These are phyloP conservation scores for Colletotrichum ledebouriae DNA, from an alignment of 2,329 filamentous ascomycete species.

Conservation along the genomic window DNA sequence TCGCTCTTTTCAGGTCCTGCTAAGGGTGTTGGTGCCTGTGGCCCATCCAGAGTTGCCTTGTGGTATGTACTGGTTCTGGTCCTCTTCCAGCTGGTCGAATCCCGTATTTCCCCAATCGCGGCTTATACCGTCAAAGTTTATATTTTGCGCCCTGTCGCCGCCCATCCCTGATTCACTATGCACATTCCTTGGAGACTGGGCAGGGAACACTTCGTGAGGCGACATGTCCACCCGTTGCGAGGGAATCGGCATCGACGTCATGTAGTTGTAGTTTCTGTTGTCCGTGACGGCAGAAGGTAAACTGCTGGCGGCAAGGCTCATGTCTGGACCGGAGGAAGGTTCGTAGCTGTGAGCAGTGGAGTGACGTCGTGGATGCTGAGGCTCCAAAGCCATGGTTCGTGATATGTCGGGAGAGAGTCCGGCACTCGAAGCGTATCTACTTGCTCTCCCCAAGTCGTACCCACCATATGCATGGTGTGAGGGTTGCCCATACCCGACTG, in stretches of 20 bases:
- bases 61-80: constrained; percentile 34
- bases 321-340: constrained; percentile 25
- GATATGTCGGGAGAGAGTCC: constrained; percentile 29
- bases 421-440: constrained; percentile 28
- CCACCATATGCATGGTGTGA: constrained; percentile 27
- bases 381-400: constrained; percentile 29
- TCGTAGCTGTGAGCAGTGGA: constrained; percentile 33
- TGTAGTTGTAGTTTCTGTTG: constrained; percentile 21
- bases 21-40: constrained; percentile 19
- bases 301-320: constrained; percentile 28
- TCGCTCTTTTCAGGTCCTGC: constrained; percentile 30
- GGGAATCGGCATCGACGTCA: constrained; percentile 33
- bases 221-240: constrained; percentile 37
- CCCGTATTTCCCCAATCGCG: constrained; percentile 30
- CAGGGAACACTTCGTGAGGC: constrained; percentile 31
- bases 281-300: constrained; percentile 27
- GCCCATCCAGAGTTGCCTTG: constrained; percentile 30
- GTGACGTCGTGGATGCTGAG: constrained; percentile 36
- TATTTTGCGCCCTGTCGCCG: constrained; percentile 23
- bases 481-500: constrained; percentile 25
- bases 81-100: constrained; percentile 35
- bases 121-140: constrained; percentile 24
- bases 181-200: constrained; percentile 30
- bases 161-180: constrained; percentile 33
- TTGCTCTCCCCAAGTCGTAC: constrained; percentile 25